These are phyloP conservation scores for Chaetomiaceae sp. DNA, from an alignment of 2,329 filamentous ascomycete genomes.

Conservation along the genomic window DNA sequence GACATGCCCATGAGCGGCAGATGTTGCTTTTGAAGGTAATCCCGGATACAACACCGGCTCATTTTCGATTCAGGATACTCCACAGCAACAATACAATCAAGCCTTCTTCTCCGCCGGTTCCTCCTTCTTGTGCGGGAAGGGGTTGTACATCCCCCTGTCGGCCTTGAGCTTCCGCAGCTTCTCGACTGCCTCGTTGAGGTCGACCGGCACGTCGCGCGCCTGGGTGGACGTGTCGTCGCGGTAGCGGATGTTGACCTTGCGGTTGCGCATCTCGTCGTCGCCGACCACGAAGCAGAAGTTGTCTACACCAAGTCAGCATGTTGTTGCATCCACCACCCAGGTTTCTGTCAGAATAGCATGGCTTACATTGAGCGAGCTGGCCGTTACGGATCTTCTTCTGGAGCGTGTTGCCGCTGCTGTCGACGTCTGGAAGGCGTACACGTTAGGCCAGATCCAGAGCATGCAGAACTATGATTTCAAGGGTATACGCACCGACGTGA, in stretches of 20 bases:
- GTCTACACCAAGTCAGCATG: slow-evolving; percentile 14
- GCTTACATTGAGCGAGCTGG: slow-evolving; percentile 77
- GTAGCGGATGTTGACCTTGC: slow-evolving; percentile 58
- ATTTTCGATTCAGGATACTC: not conserved
- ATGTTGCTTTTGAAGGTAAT: no score
- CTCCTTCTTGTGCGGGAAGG: slow-evolving; percentile 28
- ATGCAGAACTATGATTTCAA: not conserved
- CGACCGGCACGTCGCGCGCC: slow-evolving; percentile 53
- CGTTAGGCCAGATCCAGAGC: not conserved
- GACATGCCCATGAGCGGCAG: no score
- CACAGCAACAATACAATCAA: not conserved
- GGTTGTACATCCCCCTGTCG: slow-evolving; percentile 37
- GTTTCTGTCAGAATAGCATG: not conserved
- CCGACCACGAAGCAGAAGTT: slow-evolving; percentile 47
- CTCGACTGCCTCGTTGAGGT: slow-evolving; percentile 50
- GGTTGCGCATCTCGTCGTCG: slow-evolving; percentile 53
- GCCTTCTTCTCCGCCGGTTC: slow-evolving; percentile 15
- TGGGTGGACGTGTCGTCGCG: slow-evolving; percentile 57
- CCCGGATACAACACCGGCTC: no score
- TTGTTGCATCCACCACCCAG: not conserved
- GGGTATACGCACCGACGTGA: slow-evolving; percentile 45
- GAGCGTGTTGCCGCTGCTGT: slow-evolving; percentile 71
- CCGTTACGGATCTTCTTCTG: slow-evolving; percentile 85
- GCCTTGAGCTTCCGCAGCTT: slow-evolving; percentile 48
- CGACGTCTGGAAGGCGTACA: slow-evolving; percentile 41